These are phyloP conservation scores for Clavispora asparagi DNA, from an alignment of 805 yeast species.

Conservation along the genomic window DNA sequence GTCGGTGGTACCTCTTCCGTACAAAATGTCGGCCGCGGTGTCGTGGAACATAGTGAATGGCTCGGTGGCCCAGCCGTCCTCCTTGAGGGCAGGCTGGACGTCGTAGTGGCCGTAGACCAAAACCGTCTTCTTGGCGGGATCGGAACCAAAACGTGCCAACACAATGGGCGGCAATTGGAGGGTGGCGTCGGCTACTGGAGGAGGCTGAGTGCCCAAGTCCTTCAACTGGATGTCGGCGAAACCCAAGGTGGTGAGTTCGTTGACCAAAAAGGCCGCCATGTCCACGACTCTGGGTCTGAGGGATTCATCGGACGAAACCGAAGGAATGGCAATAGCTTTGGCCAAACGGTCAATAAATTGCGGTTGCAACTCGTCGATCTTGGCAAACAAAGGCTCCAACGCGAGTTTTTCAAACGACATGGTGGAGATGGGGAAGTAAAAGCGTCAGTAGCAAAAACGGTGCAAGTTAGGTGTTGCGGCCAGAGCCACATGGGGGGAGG, in stretches of 20 bases:
- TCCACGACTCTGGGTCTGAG: slow-evolving; percentile 84
- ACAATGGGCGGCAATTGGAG: slow-evolving; percentile 90
- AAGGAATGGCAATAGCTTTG: slow-evolving; percentile 89
- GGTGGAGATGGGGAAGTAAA: neutral
- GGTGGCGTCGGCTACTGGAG: slow-evolving; percentile 66
- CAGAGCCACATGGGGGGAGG: neutral
- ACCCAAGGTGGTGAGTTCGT: slow-evolving; percentile 66
- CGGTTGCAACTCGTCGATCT: slow-evolving; percentile 73
- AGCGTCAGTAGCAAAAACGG: neutral
- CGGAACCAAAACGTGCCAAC: slow-evolving; percentile 80
- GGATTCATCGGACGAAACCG: slow-evolving; percentile 87
- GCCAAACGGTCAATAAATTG: slow-evolving; percentile 65
- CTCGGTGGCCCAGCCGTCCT: slow-evolving; percentile 94
- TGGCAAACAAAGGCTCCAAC: slow-evolving; percentile 45
- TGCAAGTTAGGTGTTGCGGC: neutral
- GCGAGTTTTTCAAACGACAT: slow-evolving; percentile 39
- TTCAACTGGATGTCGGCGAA: slow-evolving; percentile 77
- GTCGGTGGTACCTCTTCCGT: slow-evolving; percentile 94
- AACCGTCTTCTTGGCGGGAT: slow-evolving; percentile 80
- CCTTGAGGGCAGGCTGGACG: slow-evolving; percentile 90
- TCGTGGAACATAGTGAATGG: slow-evolving; percentile 70
- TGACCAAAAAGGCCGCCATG: slow-evolving; percentile 79
- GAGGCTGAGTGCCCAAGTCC: slow-evolving; percentile 85
- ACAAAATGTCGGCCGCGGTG: slow-evolving; percentile 61
- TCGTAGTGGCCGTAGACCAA: slow-evolving; percentile 96